Percentiles rank a stretch among this genome's conserved stretches.
These are phyloP conservation scores for Metschnikowia borealis DNA, from an alignment of 805 yeast genomes.

Conservation along the genomic window DNA sequence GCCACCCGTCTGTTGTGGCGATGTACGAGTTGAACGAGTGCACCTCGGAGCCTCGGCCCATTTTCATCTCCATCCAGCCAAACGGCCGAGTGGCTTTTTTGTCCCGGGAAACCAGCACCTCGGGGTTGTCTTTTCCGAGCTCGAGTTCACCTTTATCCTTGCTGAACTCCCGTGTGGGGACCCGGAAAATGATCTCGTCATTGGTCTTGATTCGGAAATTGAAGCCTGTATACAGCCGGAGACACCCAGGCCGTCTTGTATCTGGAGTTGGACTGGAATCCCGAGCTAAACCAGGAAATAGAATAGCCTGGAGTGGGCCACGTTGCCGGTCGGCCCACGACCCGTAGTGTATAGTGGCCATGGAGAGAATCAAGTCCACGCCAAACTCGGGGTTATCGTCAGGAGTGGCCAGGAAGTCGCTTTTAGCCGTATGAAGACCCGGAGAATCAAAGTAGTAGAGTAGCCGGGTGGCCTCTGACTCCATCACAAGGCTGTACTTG, in stretches of 20 bases:
- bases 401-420: constrained; percentile 1
- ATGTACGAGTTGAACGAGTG: constrained; percentile 46
- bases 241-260: constrained; percentile 39
- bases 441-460: constrained; percentile 69
- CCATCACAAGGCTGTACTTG: constrained; percentile 64
- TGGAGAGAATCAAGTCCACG: constrained; percentile 51
- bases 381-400: constrained; percentile 41
- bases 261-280: constrained; percentile 41
- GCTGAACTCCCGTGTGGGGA: constrained; percentile 82
- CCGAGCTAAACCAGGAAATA: constrained; percentile 65
- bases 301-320: constrained; percentile 53
- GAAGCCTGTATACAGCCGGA: constrained; percentile 55
- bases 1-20: constrained; percentile 55
- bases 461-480: constrained; percentile 52
- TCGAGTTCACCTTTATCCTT: constrained; percentile 49
- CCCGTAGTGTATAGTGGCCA: constrained; percentile 76
- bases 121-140: no score
- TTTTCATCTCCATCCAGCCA: constrained; percentile 86
- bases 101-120: constrained; percentile 1
- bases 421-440: constrained; percentile 36
- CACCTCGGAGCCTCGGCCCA: constrained; percentile 50
- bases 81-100: constrained; percentile 45
- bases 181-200: constrained; percentile 65
- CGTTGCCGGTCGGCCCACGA: constrained; percentile 96
- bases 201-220: constrained; percentile 50